A percentile compares a stretch with the other conserved stretches of the same genome.
Evolutionary conservation across 2,329 filamentous ascomycete genomes (phyloP).

Genomic region (Cercospora zeae-maydis): DNA sequence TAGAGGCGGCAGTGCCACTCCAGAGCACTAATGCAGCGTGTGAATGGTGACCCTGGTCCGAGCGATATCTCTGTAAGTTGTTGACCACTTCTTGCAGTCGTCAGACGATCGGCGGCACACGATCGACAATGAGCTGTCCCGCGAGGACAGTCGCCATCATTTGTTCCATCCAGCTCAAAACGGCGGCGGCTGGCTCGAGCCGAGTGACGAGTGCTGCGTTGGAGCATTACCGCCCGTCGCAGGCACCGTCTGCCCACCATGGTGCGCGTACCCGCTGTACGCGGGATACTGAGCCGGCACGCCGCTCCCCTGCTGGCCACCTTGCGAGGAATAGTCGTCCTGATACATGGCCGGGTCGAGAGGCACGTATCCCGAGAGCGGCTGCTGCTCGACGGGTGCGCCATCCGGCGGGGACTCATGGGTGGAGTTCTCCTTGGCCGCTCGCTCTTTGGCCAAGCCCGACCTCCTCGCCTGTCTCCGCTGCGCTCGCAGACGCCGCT

Average conservation of each 20-base stretch:
- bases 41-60: too few species aligned
- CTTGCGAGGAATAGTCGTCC: not conserved
- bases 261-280: not conserved
- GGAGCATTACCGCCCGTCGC: not conserved
- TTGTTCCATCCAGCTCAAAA: not conserved
- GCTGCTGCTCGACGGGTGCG: not conserved
- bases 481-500: constrained; percentile 6
- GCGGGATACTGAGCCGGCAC: not conserved
- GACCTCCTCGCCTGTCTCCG: constrained; percentile 4
- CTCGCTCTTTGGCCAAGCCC: constrained; percentile 12
- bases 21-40: too few species aligned
- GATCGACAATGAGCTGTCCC: too few species aligned
- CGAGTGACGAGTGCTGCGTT: not conserved
- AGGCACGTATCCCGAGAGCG: not conserved
- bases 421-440: not conserved
- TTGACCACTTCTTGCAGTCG: too few species aligned
- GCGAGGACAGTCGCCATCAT: too few species aligned
- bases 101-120: too few species aligned
- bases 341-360: not conserved
- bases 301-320: not conserved
- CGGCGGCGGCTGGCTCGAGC: not conserved
- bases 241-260: not conserved
- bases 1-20: too few species aligned
- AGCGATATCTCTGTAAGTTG: too few species aligned
- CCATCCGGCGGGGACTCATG: not conserved